Conservation (phyloP, 2,329 filamentous ascomycete species). For the Paecilomyces sp. region DNA sequence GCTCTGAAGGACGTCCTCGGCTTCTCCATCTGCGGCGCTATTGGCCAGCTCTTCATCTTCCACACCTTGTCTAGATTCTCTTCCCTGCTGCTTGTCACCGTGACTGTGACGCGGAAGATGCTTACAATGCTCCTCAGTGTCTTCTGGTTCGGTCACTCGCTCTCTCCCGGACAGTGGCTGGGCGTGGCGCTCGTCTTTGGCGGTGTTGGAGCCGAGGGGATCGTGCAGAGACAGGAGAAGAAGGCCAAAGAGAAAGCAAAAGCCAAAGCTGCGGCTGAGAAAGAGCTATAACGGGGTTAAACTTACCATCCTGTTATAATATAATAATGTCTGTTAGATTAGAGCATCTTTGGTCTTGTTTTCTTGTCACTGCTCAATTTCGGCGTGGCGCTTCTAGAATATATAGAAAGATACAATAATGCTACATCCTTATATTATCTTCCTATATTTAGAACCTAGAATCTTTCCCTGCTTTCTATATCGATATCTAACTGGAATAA, state of each 20-base stretch:
- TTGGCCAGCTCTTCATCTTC: conserved; percentile 97
- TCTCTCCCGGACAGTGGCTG: conserved; percentile 86
- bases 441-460: no score
- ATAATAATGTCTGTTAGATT: not conserved
- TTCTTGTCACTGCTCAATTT: not conserved
- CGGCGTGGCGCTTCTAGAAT: not conserved
- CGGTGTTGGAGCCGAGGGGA: conserved; percentile 84
- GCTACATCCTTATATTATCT: not conserved
- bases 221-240: conserved; percentile 77
- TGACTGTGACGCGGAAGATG: conserved; percentile 98
- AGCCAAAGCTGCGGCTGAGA: conserved; percentile 18
- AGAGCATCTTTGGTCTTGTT: not conserved
- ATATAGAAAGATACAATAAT: not conserved
- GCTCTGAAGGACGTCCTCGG: conserved; percentile 84
- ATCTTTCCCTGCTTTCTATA: no score
- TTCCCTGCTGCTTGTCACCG: conserved; percentile 84
- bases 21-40: conserved; percentile 81
- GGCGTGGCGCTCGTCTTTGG: conserved; percentile 91
- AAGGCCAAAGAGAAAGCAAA: conserved; percentile 65
- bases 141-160: conserved; percentile 82
- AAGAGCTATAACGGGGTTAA: conserved; percentile 16
- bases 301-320: not conserved
- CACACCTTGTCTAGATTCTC: conserved; percentile 91
- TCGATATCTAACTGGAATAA: not conserved
- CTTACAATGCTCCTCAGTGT: conserved; percentile 97